These are phyloP conservation scores for Kazachstania psychrophila DNA, from an alignment of 805 yeast species.

Conservation along the genomic window DNA sequence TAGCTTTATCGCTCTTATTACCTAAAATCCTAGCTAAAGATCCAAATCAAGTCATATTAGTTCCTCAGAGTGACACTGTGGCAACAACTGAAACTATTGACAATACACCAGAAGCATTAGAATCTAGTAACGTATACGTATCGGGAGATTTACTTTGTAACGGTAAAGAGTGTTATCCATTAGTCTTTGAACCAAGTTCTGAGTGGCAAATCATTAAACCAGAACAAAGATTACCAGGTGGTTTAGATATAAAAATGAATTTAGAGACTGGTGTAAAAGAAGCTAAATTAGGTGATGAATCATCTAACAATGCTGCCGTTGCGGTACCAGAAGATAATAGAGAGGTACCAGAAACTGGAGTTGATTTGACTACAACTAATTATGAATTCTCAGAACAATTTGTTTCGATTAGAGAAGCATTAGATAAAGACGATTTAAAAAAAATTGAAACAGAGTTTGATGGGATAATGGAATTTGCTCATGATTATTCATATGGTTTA, in stretches of 20 bases:
- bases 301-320: not conserved
- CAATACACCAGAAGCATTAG: too few relatives aligned
- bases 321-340: not conserved
- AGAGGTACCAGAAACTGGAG: not conserved
- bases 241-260: conserved; percentile 62
- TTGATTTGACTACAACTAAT: conserved; percentile 2
- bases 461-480: conserved; percentile 50
- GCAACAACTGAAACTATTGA: too few relatives aligned
- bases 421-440: conserved; percentile 11
- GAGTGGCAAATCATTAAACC: conserved; percentile 64
- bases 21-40: not conserved
- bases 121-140: not conserved
- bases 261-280: conserved; percentile 61
- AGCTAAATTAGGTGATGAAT: conserved; percentile 42
- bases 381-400: conserved; percentile 27
- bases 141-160: conserved; percentile 3
- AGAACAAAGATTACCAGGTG: conserved; percentile 74
- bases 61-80: not conserved
- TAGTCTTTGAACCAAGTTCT: conserved; percentile 48
- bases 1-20: not conserved
- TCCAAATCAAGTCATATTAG: not conserved
- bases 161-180: conserved; percentile 49
- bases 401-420: conserved; percentile 21
- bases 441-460: conserved; percentile 24
- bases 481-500: conserved; percentile 55